These are phyloP conservation scores for Avicennia marina DNA, from an alignment of 257 asterid species.

Conservation along the genomic window DNA sequence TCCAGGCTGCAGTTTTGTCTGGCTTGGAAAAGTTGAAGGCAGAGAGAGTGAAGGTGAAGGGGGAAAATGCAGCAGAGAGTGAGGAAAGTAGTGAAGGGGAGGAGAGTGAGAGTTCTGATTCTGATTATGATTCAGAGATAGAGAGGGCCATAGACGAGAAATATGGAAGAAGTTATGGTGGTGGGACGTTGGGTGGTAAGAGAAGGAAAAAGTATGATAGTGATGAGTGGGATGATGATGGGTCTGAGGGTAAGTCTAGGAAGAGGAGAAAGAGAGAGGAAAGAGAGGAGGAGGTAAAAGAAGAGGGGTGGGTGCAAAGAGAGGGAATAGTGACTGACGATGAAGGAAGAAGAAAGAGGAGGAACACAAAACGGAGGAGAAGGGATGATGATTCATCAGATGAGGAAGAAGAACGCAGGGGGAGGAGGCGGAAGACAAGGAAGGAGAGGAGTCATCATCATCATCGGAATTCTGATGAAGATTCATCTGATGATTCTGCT, in stretches of 20 bases:
- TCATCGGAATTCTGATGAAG: constrained; percentile 36
- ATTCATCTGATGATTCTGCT: constrained; percentile 53
- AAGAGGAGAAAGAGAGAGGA: constrained; percentile 32
- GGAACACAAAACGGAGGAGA: constrained; percentile 49
- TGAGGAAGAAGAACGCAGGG: constrained; percentile 33
- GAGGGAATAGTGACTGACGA: constrained; percentile 32
- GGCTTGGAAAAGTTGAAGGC: constrained; percentile 75
- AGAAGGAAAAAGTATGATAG: constrained; percentile 31
- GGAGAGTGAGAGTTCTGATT: constrained; percentile 72
- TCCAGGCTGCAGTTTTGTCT: constrained; percentile 59
- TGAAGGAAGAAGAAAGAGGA: constrained; percentile 37
- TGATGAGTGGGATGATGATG: constrained; percentile 38
- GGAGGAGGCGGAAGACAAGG: constrained; percentile 51
- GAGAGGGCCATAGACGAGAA: constrained; percentile 61
- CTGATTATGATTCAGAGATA: constrained; percentile 76
- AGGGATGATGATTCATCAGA: constrained; percentile 49
- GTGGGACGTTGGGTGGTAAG: constrained; percentile 32
- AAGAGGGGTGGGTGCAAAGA: constrained; percentile 49
- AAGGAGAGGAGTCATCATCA: constrained; percentile 67
- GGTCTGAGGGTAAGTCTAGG: constrained; percentile 22
- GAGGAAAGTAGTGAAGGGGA: constrained; percentile 57
- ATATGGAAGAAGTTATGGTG: constrained; percentile 36
- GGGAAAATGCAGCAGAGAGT: constrained; percentile 28
- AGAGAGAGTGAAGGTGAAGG: constrained; percentile 47
- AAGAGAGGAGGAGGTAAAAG: constrained; percentile 57